Evolutionary conservation across 768 basidiomycete genomes (phyloP).

Genomic region (Trametes maxima): DNA sequence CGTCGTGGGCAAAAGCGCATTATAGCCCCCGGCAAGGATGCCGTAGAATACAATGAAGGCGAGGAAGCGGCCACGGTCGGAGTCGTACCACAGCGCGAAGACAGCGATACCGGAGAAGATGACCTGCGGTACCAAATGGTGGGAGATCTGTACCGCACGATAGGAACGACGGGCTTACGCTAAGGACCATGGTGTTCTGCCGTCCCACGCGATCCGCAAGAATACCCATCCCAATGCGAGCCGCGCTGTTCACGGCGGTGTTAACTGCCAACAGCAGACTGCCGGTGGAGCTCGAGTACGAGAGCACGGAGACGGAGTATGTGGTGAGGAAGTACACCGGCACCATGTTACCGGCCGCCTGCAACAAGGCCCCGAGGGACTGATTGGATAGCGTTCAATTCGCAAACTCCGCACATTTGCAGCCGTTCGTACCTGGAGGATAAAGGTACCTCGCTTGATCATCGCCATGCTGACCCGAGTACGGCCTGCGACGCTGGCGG

Average conservation of each 20-base stretch:
- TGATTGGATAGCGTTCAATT: slow-evolving; percentile 14
- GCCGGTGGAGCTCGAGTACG: slow-evolving; percentile 40
- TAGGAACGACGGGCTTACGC: slow-evolving; percentile 31
- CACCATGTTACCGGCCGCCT: slow-evolving; percentile 48
- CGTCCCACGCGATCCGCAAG: slow-evolving; percentile 45
- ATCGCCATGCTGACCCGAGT: slow-evolving; percentile 41
- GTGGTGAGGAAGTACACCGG: slow-evolving; percentile 47
- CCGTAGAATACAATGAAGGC: slow-evolving; percentile 46
- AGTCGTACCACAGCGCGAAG: slow-evolving; percentile 46
- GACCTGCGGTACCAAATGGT: slow-evolving; percentile 31
- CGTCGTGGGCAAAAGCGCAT: slow-evolving; percentile 46
- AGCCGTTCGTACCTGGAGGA: slow-evolving; percentile 38
- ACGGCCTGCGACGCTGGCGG: slow-evolving; percentile 12
- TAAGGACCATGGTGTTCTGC: slow-evolving; percentile 46
- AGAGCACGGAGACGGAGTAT: slow-evolving; percentile 43
- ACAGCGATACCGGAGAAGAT: slow-evolving; percentile 43
- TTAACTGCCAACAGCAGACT: slow-evolving; percentile 45
- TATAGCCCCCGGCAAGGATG: slow-evolving; percentile 47
- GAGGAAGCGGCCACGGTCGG: slow-evolving; percentile 40
- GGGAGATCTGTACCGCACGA: neutral
- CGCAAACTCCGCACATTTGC: neutral
- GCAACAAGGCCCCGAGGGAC: slow-evolving; percentile 44
- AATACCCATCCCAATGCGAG: slow-evolving; percentile 44
- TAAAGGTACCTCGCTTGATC: slow-evolving; percentile 43
- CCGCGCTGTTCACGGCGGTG: slow-evolving; percentile 45